Percentiles rank a stretch among this genome's conserved stretches.
Evolutionary conservation across 164 flowering plant genomes (phyloP).

Genomic region (Malania oleifera): DNA sequence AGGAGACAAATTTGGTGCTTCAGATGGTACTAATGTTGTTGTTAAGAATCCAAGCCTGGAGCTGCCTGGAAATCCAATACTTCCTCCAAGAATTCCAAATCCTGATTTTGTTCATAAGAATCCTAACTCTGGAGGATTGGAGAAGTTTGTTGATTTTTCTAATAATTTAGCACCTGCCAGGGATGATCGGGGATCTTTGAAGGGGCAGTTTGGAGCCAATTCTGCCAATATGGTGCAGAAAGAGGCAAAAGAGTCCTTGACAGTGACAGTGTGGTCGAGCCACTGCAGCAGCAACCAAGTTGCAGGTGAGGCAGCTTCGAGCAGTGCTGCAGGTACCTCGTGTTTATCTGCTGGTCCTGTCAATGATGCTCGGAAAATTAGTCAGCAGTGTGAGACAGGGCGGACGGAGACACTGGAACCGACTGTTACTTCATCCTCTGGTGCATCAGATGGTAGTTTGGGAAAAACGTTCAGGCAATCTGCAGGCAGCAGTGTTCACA

Average conservation of each 20-base stretch:
- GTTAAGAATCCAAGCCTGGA: constrained; percentile 13
- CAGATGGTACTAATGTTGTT: constrained; percentile 6
- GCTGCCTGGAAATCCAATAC: constrained; percentile 22
- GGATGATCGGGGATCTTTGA: constrained; percentile 14
- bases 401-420: constrained; percentile 33
- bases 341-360: constrained; percentile 20
- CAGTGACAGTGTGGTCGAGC: constrained; percentile 51
- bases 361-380: constrained; percentile 16
- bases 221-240: constrained; percentile 7
- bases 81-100: constrained; percentile 35
- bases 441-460: constrained; percentile 52
- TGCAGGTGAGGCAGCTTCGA: constrained; percentile 32
- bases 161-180: constrained; percentile 16
- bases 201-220: constrained; percentile 8
- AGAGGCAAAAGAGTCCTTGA: constrained; percentile 37
- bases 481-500: constrained; percentile 26
- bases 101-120: constrained; percentile 11
- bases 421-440: constrained; percentile 45
- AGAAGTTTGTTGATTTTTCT: constrained; percentile 20
- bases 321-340: constrained; percentile 22
- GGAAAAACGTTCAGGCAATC: constrained; percentile 33
- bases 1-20: constrained; percentile 14
- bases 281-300: constrained; percentile 59
- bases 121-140: constrained; percentile 3
- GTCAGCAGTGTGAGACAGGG: constrained; percentile 23